phyloP scores from a whole-genome alignment of 306 rosid genomes.

The Begonia peltatifolia region DNA sequence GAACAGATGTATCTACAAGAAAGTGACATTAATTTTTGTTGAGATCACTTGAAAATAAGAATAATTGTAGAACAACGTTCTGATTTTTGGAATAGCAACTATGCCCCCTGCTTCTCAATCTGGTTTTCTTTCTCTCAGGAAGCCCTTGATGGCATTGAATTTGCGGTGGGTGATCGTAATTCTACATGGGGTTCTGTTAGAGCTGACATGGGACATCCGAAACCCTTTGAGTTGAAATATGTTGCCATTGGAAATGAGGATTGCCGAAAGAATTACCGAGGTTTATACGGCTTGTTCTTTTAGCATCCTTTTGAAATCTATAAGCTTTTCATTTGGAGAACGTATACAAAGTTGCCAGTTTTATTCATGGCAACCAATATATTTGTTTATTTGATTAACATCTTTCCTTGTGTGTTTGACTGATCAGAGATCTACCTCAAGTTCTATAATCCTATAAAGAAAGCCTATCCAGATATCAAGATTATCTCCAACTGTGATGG shows the following conservation, averaged over 20 bases:
- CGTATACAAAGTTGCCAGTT: too few relatives aligned
- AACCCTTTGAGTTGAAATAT: constrained; percentile 57
- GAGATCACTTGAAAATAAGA: too few relatives aligned
- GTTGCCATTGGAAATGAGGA: constrained; percentile 87
- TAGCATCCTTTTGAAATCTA: too few relatives aligned
- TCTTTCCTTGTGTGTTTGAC: background rate
- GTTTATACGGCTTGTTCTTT: constrained; percentile 8
- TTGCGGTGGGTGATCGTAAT: constrained; percentile 49
- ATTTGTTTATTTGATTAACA: background rate
- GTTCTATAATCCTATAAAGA: constrained; percentile 50
- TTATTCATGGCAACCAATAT: too few relatives aligned
- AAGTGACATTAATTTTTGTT: too few relatives aligned
- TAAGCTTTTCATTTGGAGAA: too few relatives aligned
- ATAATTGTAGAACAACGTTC: too few relatives aligned
- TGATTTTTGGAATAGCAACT: too few relatives aligned
- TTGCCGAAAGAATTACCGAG: constrained; percentile 48
- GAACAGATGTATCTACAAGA: too few relatives aligned
- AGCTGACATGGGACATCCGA: constrained; percentile 64
- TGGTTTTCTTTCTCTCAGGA: constrained; percentile 31
- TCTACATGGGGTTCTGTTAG: constrained; percentile 70
- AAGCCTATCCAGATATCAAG: constrained; percentile 68
- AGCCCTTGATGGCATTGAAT: constrained; percentile 89
- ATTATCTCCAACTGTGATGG: constrained; percentile 85
- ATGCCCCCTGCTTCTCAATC: too few relatives aligned
- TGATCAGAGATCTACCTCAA: constrained; percentile 53